Percentiles rank a stretch among this genome's conserved stretches.
Conservation (phyloP, 108 stramenopile genomes). For the Asterionellopsis glacialis region DNA sequence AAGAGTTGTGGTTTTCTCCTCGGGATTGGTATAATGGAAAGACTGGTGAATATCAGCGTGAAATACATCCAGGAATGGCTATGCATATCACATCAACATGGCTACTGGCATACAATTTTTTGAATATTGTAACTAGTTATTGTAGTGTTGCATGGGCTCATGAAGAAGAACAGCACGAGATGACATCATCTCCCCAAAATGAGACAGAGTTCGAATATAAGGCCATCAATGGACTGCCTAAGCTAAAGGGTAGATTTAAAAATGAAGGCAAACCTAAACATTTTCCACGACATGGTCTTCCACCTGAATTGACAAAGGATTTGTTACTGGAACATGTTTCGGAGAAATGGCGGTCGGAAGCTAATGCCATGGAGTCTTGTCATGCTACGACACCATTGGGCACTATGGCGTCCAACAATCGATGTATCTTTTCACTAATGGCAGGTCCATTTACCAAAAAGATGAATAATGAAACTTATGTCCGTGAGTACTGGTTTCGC, state of each 20-base stretch:
- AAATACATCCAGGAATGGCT: conserved; percentile 77
- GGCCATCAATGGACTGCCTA: conserved; percentile 21
- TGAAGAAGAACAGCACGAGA: neutral
- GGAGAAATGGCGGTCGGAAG: conserved; percentile 37
- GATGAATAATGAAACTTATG: conserved; percentile 39
- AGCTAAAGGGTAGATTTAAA: conserved; percentile 7
- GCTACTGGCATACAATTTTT: conserved; percentile 63
- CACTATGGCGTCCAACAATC: conserved; percentile 3
- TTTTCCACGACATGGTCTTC: conserved; percentile 46
- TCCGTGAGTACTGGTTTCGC: conserved; percentile 38
- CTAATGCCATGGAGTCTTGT: neutral
- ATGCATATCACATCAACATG: conserved; percentile 64
- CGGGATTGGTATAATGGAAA: conserved; percentile 49
- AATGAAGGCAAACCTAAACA: conserved; percentile 41
- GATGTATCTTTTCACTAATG: conserved; percentile 69
- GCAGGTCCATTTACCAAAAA: conserved; percentile 42
- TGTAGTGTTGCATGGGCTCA: conserved; percentile 40
- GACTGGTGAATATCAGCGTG: conserved; percentile 30
- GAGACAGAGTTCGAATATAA: neutral
- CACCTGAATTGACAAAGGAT: conserved; percentile 54
- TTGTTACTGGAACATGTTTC: conserved; percentile 57
- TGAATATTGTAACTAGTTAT: conserved; percentile 60
- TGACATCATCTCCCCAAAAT: neutral
- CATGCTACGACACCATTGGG: neutral
- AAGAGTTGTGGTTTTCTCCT: conserved; percentile 54